phyloP scores from a whole-genome alignment of 495 filamentous ascomycete genomes.

The Tuber magnatum region DNA sequence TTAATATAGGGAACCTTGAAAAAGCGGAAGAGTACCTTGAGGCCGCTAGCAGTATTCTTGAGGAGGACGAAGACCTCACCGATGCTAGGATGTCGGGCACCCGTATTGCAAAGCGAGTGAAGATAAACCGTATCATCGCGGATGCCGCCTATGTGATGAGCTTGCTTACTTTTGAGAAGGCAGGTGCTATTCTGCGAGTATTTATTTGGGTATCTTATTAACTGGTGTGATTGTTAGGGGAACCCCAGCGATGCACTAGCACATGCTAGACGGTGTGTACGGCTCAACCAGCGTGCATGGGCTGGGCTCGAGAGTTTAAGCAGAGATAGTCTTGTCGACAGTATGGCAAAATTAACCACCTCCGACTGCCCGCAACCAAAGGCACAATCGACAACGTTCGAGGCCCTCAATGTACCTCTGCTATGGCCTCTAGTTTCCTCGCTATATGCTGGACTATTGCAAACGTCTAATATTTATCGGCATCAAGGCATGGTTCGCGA shows the following conservation, averaged over 20 bases:
- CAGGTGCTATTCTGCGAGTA: slow-evolving; percentile 19
- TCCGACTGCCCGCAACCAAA: slow-evolving; percentile 25
- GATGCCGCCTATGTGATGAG: slow-evolving; percentile 48
- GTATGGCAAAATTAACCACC: slow-evolving; percentile 31
- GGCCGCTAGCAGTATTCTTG: slow-evolving; percentile 20
- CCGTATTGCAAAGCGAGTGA: slow-evolving; percentile 27
- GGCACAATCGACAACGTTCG: slow-evolving; percentile 25
- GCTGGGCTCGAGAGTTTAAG: slow-evolving; percentile 42
- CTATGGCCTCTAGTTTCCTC: slow-evolving; percentile 75
- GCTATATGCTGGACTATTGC: slow-evolving; percentile 60
- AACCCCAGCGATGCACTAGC: slow-evolving; percentile 36
- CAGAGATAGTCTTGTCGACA: slow-evolving; percentile 24
- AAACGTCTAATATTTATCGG: slow-evolving; percentile 67
- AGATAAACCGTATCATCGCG: slow-evolving; percentile 42
- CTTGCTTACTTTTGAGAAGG: slow-evolving; percentile 40
- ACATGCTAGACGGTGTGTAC: slow-evolving; percentile 38
- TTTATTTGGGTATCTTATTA: slow-evolving; percentile 14
- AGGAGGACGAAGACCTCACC: slow-evolving; percentile 37
- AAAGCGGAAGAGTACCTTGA: slow-evolving; percentile 48
- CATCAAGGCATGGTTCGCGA: slow-evolving; percentile 82
- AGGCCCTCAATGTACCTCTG: slow-evolving; percentile 52
- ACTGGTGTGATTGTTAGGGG: slow-evolving; percentile 27
- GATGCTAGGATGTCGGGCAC: slow-evolving; percentile 34
- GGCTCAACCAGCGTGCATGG: slow-evolving; percentile 41
- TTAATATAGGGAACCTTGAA: slow-evolving; percentile 59